Conservation (phyloP, 2,329 filamentous ascomycete species). For the Verticillium zaregamsianum region DNA sequence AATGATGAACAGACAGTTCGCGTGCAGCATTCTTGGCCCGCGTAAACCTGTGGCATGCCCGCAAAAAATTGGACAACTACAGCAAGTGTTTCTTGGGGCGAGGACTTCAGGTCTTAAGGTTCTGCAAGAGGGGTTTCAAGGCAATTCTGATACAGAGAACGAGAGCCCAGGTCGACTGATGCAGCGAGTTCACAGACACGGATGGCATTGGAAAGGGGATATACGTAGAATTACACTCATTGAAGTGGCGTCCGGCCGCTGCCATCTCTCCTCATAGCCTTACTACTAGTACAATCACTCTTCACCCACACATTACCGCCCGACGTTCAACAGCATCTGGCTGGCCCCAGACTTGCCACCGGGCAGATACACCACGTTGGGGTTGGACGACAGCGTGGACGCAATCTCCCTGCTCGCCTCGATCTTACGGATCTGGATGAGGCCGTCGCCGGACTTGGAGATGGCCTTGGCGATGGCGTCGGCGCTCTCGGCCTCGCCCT, state of each 20-base stretch:
- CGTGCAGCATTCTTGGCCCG: not conserved
- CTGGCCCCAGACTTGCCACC: slow-evolving; percentile 53
- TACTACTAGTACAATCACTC: slow-evolving; percentile 9
- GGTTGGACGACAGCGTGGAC: slow-evolving; percentile 80
- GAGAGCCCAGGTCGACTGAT: not conserved
- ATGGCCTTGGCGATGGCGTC: slow-evolving; percentile 95
- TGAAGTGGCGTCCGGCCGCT: slow-evolving; percentile 19
- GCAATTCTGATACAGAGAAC: too few species aligned
- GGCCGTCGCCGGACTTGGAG: slow-evolving; percentile 84
- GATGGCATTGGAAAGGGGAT: not conserved
- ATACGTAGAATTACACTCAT: slow-evolving; percentile 15
- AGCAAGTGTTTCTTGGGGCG: too few species aligned
- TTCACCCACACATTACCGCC: slow-evolving; percentile 25
- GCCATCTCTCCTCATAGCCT: not conserved
- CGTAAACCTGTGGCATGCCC: too few species aligned
- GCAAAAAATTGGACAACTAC: too few species aligned
- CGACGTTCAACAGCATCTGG: slow-evolving; percentile 51
- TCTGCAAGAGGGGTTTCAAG: too few species aligned
- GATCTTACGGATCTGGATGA: slow-evolving; percentile 95
- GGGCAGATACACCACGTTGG: slow-evolving; percentile 93
- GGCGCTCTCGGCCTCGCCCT: slow-evolving; percentile 95
- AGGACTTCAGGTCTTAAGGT: too few species aligned
- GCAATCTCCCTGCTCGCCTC: slow-evolving; percentile 97
- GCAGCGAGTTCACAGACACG: not conserved
- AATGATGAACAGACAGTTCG: not conserved